Conservation (phyloP, 1,139 yeast species). For the Zygosaccharomyces pseudobailii region DNA sequence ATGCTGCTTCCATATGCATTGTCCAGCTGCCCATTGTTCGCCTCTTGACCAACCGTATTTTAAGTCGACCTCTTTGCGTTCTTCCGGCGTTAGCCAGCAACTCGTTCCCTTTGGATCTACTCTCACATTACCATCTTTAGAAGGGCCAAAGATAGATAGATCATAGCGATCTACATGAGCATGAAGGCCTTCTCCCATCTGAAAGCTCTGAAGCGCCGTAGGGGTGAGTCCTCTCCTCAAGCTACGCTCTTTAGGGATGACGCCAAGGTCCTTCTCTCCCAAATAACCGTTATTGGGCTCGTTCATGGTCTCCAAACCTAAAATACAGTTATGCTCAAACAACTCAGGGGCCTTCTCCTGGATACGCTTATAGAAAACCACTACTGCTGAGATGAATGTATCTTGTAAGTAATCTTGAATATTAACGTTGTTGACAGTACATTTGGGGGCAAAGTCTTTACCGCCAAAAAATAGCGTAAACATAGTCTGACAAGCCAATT, state of each 20-base stretch:
- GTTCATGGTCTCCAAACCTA: constrained; percentile 84
- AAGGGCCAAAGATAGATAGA: constrained; percentile 70
- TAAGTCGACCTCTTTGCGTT: constrained; percentile 45
- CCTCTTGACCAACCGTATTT: constrained; percentile 68
- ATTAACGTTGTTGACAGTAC: constrained; percentile 62
- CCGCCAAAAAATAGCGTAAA: constrained; percentile 86
- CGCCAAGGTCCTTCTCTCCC: constrained; percentile 47
- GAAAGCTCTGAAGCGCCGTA: constrained; percentile 54
- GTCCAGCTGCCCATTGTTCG: constrained; percentile 61
- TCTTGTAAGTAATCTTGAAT: constrained; percentile 74
- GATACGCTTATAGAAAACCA: constrained; percentile 50
- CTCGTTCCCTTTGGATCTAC: constrained; percentile 63
- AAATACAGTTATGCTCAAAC: constrained; percentile 43
- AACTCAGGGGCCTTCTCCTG: constrained; percentile 47
- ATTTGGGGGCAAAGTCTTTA: constrained; percentile 59
- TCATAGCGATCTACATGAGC: constrained; percentile 62
- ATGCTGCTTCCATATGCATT: constrained; percentile 73
- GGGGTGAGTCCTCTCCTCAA: constrained; percentile 66
- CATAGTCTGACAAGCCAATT: constrained; percentile 76
- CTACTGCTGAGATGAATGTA: constrained; percentile 55
- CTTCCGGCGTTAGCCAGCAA: constrained; percentile 56
- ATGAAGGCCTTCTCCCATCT: constrained; percentile 68
- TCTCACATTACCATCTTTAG: constrained; percentile 48
- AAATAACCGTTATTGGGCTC: constrained; percentile 75
- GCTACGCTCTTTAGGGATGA: constrained; percentile 50